Base-by-base conservation (phyloP, 2,329 filamentous ascomycete species). In the Incumbomyces delicatus region DNA sequence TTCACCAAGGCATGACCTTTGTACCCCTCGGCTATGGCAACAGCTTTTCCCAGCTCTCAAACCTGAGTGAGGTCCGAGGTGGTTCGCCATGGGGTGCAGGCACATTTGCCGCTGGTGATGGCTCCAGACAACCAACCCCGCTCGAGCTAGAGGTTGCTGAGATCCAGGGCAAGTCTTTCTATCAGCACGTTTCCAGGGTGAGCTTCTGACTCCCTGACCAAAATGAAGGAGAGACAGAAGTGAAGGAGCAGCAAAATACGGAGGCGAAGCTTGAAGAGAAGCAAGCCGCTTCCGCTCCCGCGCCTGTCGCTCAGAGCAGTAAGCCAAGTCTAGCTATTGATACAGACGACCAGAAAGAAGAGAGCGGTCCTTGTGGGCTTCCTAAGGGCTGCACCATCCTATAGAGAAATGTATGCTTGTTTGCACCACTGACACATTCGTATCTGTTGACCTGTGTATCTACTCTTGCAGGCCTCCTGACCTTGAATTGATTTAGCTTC, bases 1-100 rank as follows among this genome's bases (percentile, higher is more conserved):
- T 82, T 51, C 92, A 96, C 72, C 92, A 96, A 74, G 92, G 92
- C 61, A 84, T 96, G 71, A 83, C 92, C 74, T 96, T 84, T 66
- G 88, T 96, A n/a, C 92, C 92, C 41, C 76, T 96, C 46, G 92
- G 92, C 47, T 96, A 94, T 75, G 83, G 85, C 70, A 85, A 82
- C 60, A 71, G 80, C 41, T 95, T 95, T 63, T 63, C 63, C 50
- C 69, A 80, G 53, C 69, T 95, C 55, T 64, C 81, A 55, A 82
- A 89, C 69, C 66, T 95, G 31, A 63, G 63, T 27, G 88, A 95
- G 74, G 75, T 92, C 53, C 86, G 85, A 64, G 92, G 92, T 61
- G 92, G 92, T 52, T 80, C 77, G 51, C 76, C 92, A 33, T 98
- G 92, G 92, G 92, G 90, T 60, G 89, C 90, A 30, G 92, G 92